These are phyloP conservation scores for Eimeria brunetti DNA, from an alignment of 169 alveolate species.

Conservation along the genomic window DNA sequence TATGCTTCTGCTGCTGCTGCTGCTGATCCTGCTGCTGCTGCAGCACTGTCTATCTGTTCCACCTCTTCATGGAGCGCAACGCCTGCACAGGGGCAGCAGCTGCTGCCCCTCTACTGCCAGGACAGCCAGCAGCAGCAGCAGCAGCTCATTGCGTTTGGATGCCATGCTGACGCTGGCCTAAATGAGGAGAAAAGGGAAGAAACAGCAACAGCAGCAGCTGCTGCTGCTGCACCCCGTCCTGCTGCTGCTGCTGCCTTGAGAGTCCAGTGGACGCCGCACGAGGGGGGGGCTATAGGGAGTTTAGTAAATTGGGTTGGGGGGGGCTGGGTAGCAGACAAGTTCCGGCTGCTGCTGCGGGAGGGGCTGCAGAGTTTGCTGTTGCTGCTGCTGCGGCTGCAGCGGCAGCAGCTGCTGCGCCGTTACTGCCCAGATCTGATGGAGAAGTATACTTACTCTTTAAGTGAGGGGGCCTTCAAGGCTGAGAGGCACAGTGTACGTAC, in stretches of 20 bases:
- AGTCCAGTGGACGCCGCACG: background rate
- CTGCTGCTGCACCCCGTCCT: background rate
- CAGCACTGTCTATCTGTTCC: background rate
- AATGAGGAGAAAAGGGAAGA: background rate
- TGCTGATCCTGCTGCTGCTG: conserved; percentile 19
- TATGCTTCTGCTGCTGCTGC: background rate
- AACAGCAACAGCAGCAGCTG: background rate
- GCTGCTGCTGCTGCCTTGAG: conserved; percentile 5
- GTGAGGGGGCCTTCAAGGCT: conserved; percentile 31
- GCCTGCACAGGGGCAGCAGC: background rate
- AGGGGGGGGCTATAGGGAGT: background rate
- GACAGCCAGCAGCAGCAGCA: background rate
- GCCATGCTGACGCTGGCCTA: background rate
- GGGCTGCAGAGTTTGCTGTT: conserved; percentile 16
- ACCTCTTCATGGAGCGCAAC: background rate
- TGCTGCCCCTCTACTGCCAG: background rate
- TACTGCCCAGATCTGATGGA: conserved; percentile 70
- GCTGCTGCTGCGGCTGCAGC: conserved; percentile 63
- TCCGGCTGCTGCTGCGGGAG: conserved; percentile 1
- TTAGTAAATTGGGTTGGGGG: conserved; percentile 2
- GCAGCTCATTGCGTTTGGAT: background rate
- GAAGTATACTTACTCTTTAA: conserved; percentile 55
- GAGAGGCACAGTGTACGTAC: conserved; percentile 73
- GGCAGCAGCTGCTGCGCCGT: conserved; percentile 76
- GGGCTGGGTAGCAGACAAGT: background rate